These are phyloP conservation scores for Lipomyces chichibuensis DNA, from an alignment of 805 yeast genomes.

Conservation along the genomic window DNA sequence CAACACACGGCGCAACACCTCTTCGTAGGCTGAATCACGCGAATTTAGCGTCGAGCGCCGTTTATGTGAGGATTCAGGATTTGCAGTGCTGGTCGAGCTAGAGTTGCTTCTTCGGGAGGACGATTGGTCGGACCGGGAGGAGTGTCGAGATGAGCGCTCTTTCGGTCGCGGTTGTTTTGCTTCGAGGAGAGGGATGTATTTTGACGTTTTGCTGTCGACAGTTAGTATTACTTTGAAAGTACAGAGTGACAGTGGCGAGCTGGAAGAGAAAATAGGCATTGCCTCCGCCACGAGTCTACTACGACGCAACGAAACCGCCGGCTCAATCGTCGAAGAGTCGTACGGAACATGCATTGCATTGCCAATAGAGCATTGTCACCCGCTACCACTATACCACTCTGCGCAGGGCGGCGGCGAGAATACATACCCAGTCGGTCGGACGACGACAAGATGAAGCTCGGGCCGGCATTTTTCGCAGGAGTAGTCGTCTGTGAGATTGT, in stretches of 20 bases:
- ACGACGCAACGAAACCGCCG: background rate
- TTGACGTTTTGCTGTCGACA: constrained; percentile 47
- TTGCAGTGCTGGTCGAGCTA: constrained; percentile 11
- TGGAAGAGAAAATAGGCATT: too few relatives aligned
- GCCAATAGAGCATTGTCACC: constrained; percentile 5
- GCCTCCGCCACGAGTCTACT: too few relatives aligned
- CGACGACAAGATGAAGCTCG: constrained; percentile 66
- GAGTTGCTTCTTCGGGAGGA: background rate
- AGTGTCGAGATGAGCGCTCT: constrained; percentile 14
- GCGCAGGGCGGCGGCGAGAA: background rate
- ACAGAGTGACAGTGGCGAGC: background rate
- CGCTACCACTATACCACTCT: background rate
- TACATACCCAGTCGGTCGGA: constrained; percentile 49
- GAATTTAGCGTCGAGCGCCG: constrained; percentile 42
- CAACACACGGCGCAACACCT: constrained; percentile 47
- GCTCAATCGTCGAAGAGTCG: background rate
- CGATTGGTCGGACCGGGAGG: constrained; percentile 6
- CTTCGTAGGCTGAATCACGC: constrained; percentile 45
- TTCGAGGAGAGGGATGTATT: constrained; percentile 53
- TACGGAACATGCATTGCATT: background rate
- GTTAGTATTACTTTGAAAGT: background rate
- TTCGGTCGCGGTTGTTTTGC: constrained; percentile 19
- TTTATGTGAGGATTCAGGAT: constrained; percentile 28
- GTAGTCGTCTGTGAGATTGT: constrained; percentile 86
- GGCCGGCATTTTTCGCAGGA: constrained; percentile 95